A percentile compares a stretch with the other conserved stretches of the same genome.
phyloP scores from a whole-genome alignment of 1,284 basidiomycete genomes.

The Peniophora sp. region DNA sequence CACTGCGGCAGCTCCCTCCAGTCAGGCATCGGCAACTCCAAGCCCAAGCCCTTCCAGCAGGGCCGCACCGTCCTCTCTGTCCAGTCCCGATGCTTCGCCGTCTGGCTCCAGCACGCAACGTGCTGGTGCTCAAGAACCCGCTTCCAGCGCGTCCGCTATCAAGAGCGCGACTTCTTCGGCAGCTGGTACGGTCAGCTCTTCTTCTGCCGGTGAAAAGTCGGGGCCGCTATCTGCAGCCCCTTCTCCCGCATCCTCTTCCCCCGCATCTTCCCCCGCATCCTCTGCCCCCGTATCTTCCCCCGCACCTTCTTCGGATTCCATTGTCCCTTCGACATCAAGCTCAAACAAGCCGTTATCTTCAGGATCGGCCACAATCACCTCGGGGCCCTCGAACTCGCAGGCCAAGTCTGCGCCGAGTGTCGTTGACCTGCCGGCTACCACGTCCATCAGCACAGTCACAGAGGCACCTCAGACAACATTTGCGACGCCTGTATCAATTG shows the following conservation, averaged over 20 bases:
- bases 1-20: neutral
- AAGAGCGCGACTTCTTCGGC: neutral
- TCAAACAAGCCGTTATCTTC: conserved; percentile 3
- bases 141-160: neutral
- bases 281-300: neutral
- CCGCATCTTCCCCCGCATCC: neutral
- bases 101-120: neutral
- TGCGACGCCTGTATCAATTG: conserved; percentile 29
- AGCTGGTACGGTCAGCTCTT: neutral
- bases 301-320: neutral
- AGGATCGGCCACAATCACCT: neutral
- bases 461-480: conserved; percentile 37
- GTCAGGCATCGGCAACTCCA: neutral
- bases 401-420: conserved; percentile 3
- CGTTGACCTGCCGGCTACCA: neutral
- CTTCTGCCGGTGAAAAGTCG: neutral
- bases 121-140: neutral
- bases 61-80: neutral
- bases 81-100: too few relatives aligned
- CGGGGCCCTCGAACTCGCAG: too few relatives aligned
- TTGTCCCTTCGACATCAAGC: conserved; percentile 2
- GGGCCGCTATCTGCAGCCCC: neutral
- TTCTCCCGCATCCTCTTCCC: neutral
- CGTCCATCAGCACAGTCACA: conserved; percentile 32
- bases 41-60: neutral